A percentile compares a stretch with the other conserved stretches of the same genome.
phyloP scores from a whole-genome alignment of 129 eudicot genomes.

The Dittrichia graveolens region DNA sequence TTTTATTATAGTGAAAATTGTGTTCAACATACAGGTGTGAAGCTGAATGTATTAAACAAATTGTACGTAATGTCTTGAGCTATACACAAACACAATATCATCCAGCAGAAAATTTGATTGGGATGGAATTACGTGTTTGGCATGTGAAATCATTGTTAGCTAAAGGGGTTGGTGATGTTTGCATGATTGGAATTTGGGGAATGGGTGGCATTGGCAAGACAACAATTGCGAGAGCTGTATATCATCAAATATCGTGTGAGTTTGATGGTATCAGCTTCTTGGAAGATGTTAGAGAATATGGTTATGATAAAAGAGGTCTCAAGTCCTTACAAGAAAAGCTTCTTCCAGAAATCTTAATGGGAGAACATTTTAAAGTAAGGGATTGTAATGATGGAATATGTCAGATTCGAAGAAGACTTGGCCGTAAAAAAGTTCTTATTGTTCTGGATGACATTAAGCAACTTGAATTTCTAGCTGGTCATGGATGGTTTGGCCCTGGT shows the following conservation, averaged over 20 bases:
- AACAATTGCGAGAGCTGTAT: constrained; percentile 7
- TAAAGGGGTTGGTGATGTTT: neutral
- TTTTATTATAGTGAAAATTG: too few relatives aligned
- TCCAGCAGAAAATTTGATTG: neutral
- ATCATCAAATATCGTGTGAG: neutral
- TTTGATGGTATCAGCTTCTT: constrained; percentile 1
- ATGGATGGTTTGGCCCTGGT: constrained; percentile 3
- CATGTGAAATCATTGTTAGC: constrained; percentile 3
- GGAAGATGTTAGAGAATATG: constrained; percentile 10
- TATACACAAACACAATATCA: neutral
- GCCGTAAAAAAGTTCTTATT: neutral
- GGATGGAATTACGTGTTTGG: neutral
- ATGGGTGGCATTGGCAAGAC: constrained; percentile 13
- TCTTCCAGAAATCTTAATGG: neutral
- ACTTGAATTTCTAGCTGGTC: neutral
- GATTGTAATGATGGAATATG: constrained; percentile 1
- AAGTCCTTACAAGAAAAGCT: constrained; percentile 6
- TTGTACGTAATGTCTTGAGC: neutral
- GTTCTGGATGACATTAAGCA: neutral
- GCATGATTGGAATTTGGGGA: constrained; percentile 5
- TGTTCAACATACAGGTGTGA: neutral
- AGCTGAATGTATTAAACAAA: constrained; percentile 13
- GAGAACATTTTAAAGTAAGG: neutral
- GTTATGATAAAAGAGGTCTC: constrained; percentile 5
- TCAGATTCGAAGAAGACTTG: neutral